Evolutionary conservation across 139 green algal genomes (phyloP).

Genomic region (Chlorella sp.): DNA sequence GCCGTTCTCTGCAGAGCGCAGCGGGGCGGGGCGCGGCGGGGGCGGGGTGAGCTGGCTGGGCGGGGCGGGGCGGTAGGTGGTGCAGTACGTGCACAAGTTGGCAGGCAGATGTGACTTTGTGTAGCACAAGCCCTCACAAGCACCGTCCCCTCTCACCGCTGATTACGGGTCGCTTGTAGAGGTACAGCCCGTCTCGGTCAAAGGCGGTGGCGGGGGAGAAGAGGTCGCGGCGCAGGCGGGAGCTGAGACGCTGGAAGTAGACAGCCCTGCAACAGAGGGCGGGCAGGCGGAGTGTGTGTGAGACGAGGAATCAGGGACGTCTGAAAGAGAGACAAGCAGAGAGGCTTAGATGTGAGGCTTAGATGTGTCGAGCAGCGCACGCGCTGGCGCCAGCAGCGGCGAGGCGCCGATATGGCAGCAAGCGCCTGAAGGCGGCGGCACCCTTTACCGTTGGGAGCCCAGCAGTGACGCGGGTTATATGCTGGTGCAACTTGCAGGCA

Average conservation of each 20-base stretch:
- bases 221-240: not conserved
- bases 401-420: not conserved
- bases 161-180: constrained; percentile 55
- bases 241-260: constrained; percentile 4
- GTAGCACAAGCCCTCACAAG: not conserved
- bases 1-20: not conserved
- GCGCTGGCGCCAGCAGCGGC: not conserved
- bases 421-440: too few relatives aligned
- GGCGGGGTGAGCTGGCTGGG: not conserved
- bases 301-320: too few relatives aligned
- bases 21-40: not conserved
- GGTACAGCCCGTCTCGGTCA: constrained; percentile 51
- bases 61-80: not conserved
- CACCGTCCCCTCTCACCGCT: not conserved
- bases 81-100: not conserved
- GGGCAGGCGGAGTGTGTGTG: not conserved
- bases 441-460: too few relatives aligned
- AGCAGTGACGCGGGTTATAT: not conserved
- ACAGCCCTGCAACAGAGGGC: not conserved
- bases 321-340: too few relatives aligned
- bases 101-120: not conserved
- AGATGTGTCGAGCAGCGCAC: too few relatives aligned
- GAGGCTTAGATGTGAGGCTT: too few relatives aligned
- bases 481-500: not conserved
- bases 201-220: constrained; percentile 8